Percentiles rank a stretch among this genome's conserved stretches.
These are phyloP conservation scores for Solanum ahanhuiri DNA, from an alignment of 257 asterid genomes.

Conservation along the genomic window DNA sequence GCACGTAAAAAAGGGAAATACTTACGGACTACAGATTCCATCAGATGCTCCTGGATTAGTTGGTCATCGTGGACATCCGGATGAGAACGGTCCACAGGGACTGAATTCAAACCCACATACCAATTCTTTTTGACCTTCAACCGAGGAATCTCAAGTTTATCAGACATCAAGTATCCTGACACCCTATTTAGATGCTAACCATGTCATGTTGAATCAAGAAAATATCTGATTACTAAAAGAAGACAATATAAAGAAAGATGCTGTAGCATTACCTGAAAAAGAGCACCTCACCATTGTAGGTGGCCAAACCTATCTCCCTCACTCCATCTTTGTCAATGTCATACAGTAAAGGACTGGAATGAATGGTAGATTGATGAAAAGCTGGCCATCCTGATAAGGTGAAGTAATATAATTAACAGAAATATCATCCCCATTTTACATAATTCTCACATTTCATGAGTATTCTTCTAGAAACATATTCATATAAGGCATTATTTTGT, in stretches of 20 bases:
- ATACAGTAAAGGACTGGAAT: conserved; percentile 86
- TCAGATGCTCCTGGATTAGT: conserved; percentile 54
- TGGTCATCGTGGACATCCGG: conserved; percentile 92
- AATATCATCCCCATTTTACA: background rate
- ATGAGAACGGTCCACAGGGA: conserved; percentile 87
- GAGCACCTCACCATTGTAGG: conserved; percentile 93
- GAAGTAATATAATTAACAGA: background rate
- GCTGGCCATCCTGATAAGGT: conserved; percentile 92
- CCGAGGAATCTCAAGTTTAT: conserved; percentile 84
- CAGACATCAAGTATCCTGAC: conserved; percentile 93
- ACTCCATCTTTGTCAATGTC: conserved; percentile 98
- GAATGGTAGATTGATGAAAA: conserved; percentile 95
- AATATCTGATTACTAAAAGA: background rate
- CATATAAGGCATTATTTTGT: background rate
- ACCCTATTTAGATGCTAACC: conserved; percentile 31
- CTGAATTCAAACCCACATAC: conserved; percentile 79
- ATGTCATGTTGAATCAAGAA: background rate
- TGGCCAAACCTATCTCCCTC: conserved; percentile 90
- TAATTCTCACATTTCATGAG: background rate
- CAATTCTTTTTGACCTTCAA: conserved; percentile 89
- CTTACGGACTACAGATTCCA: conserved; percentile 48
- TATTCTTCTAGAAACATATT: background rate
- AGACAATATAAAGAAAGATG: background rate
- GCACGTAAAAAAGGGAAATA: background rate
- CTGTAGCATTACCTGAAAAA: conserved; percentile 64